Percentiles rank a stretch among this genome's conserved stretches.
Conservation (phyloP, 345 rosid genomes). For the Euphorbia peplus region DNA sequence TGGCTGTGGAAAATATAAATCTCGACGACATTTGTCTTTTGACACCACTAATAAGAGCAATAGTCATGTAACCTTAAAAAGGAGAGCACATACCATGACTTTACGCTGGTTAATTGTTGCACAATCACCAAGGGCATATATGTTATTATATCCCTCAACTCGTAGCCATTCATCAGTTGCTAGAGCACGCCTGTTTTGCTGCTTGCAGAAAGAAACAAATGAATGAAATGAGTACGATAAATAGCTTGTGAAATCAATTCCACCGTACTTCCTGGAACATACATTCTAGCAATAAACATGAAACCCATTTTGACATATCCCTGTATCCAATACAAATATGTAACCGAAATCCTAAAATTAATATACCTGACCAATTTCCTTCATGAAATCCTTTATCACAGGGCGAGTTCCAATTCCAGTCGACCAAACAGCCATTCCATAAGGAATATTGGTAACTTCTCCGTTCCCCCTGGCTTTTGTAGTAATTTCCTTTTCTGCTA, state of each 20-base stretch:
- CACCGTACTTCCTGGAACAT: not conserved
- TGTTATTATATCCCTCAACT: constrained; percentile 60
- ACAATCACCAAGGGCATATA: constrained; percentile 98
- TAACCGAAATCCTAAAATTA: not conserved
- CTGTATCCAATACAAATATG: no score
- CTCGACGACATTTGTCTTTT: no score
- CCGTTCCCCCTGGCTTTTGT: constrained; percentile 69
- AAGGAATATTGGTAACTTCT: constrained; percentile 55
- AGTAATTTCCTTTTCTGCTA: constrained; percentile 72
- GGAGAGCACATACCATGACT: constrained; percentile 70
- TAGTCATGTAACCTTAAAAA: not conserved
- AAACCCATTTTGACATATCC: no score
- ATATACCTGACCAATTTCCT: constrained; percentile 88
- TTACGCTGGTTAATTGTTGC: constrained; percentile 92
- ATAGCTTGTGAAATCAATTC: not conserved
- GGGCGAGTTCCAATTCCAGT: constrained; percentile 93
- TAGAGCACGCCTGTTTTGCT: constrained; percentile 84
- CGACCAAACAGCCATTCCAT: constrained; percentile 99
- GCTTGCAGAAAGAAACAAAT: constrained; percentile 12
- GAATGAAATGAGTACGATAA: not conserved
- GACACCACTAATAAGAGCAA: not conserved
- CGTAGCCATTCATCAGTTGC: constrained; percentile 99
- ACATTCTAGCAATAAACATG: not conserved
- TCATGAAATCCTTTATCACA: constrained; percentile 82
- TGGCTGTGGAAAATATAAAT: no score